Base-by-base conservation (phyloP, 345 rosid species). In the Dipteronia dyeriana region DNA sequence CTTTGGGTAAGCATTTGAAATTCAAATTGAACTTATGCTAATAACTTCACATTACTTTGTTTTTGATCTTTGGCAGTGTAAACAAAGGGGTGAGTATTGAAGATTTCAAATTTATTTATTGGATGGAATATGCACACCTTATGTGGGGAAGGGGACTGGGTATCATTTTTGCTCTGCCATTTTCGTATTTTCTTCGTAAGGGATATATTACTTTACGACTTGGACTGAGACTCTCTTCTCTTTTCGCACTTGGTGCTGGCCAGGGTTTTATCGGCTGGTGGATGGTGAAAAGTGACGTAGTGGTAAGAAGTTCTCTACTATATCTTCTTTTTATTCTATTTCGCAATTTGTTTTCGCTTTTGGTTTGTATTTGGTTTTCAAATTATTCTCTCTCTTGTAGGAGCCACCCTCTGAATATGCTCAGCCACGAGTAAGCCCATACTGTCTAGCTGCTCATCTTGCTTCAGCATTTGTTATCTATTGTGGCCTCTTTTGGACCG, bases 91-190 rank as follows among this genome's bases (percentile, higher is more conserved):
- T 96, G 97, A 92, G 80, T 53, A 67, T 96, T 77, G 97, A 89
- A 73, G 98, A 94, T 83, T 96, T 96, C 81, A 96, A 92, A 84
- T 96, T 96, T 78, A 96, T 94, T 61, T 96, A 89, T 83, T 91
- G 99, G 99, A 96, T 94, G 97, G 98, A 94, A 85, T 96, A 94
- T 74, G 97, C 92, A 45, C 97, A 94, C 83, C 94, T 94, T 29
- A 92, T 96, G 98, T 92, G 99, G 98, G 98, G 97, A 83, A 91
- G 98, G 85, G 99, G 90, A 56, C 84, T 96, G 20, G 98, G 99
- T n/a, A 77, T 96, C 85, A 86, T 94, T 91, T 96, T 96, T 84
- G 97, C 98, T n/a, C 82, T 94, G 66, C 99, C 99, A 53, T 96
- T 96, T 88, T 96, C 98, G 0, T 92, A 82, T 85, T 96, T 96